Evolutionary conservation across 306 rosid genomes (phyloP), one percentile per base, ranked within the genome.

Genomic region (Hylodesmum podocarpum): DNA sequence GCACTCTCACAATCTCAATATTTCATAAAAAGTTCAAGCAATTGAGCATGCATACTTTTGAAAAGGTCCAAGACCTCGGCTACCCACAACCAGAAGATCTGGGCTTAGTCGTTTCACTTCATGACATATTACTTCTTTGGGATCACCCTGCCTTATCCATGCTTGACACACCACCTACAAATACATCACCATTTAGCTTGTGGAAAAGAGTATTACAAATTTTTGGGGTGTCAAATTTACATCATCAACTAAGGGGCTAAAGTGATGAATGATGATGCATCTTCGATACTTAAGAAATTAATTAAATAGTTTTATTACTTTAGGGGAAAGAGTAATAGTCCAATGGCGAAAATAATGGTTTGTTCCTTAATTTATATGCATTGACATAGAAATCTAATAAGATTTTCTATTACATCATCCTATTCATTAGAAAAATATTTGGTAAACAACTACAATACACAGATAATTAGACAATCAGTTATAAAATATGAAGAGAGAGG

Each of bases 61-160:
- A 84, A 95, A 95, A 22, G 96, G 98, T 25, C 98, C 98, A 72
- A 95, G 97, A 19, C 98, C 98, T 41, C 98, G 87, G 83, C 97
- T 78, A 55, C 98, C 98, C 19, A 95, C 90, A 58, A 92, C 97
- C 47, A 95, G 87, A 74, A 95, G 41, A 89, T 95, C 98, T 1
- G 97, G 98, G 37, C 40, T 86, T 6, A 86, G 44, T 4, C 91
- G 89, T 66, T 79, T 83, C 73, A 88, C 97, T 87, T 95, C 98
- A 18, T 78, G 90, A 73, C 95, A 88, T 81, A 95, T 89, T 29
- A 86, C 93, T 83, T 90, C 97, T 62, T 89, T 92, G 28, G 97
- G 89, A 80, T 92, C 98, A 62, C 98, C 98, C 16, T 39, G 78
- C 78, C 75, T 89, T 71, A 89, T 84, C 98, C 97, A 90, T 67